These are phyloP conservation scores for Boechera divaricarpa DNA, from an alignment of 345 rosid species.

Conservation along the genomic window DNA sequence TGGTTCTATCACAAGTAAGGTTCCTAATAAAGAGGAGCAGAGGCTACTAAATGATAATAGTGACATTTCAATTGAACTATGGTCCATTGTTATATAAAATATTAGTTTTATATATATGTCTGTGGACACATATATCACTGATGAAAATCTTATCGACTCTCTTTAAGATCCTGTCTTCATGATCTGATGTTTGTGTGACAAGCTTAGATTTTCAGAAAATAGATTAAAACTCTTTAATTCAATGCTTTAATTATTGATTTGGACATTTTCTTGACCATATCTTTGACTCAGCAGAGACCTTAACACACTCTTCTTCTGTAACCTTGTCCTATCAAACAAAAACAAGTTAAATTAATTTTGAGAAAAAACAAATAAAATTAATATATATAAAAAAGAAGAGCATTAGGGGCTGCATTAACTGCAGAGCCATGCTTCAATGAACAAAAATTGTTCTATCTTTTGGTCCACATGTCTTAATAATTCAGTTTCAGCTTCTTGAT, in stretches of 20 bases:
- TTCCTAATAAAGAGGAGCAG: conserved; percentile 44
- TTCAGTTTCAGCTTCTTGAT: conserved; percentile 36
- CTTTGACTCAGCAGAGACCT: conserved; percentile 36
- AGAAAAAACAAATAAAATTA: background rate
- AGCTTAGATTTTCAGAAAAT: conserved; percentile 23
- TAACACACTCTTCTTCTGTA: conserved; percentile 25
- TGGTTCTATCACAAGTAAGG: conserved; percentile 35
- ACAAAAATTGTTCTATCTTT: conserved; percentile 15
- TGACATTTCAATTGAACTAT: conserved; percentile 45
- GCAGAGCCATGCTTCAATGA: conserved; percentile 30
- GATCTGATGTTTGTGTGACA: conserved; percentile 33
- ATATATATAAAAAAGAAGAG: background rate
- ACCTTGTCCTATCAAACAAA: conserved; percentile 20
- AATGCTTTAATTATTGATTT: conserved; percentile 31
- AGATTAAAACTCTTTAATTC: conserved; percentile 5
- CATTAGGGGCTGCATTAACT: conserved; percentile 30
- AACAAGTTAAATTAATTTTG: background rate
- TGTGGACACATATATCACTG: background rate
- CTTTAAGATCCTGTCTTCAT: conserved; percentile 31
- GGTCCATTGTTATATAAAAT: conserved; percentile 34
- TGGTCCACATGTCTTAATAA: conserved; percentile 40
- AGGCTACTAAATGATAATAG: conserved; percentile 44
- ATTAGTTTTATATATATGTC: background rate
- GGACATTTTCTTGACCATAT: conserved; percentile 29
- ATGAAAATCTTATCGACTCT: conserved; percentile 39